Evolutionary conservation across 192 early-diverging fungal genomes (phyloP).

Genomic region (Backusella circina): DNA sequence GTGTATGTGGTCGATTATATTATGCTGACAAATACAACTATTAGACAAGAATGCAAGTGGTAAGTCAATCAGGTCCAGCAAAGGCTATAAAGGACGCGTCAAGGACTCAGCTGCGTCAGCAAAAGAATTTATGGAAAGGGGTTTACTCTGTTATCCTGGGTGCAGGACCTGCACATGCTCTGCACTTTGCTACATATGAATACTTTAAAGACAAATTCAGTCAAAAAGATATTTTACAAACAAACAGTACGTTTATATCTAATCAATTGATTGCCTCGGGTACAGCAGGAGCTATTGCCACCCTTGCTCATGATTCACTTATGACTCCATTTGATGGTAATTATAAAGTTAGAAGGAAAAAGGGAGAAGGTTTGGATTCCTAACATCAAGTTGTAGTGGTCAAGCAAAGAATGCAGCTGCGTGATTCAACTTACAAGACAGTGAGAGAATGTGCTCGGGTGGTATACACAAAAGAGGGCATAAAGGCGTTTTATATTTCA

Average conservation of each 20-base stretch:
- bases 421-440: slow-evolving; percentile 64
- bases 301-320: slow-evolving; percentile 81
- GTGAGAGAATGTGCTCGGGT: slow-evolving; percentile 67
- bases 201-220: slow-evolving; percentile 74
- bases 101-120: slow-evolving; percentile 12
- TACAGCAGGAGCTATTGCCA: slow-evolving; percentile 85
- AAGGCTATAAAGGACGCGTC: slow-evolving; percentile 71
- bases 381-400: slow-evolving; percentile 52
- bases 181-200: slow-evolving; percentile 95
- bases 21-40: background rate
- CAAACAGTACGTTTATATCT: slow-evolving; percentile 24
- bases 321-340: slow-evolving; percentile 96
- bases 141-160: slow-evolving; percentile 89
- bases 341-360: background rate
- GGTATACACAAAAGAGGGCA: slow-evolving; percentile 74
- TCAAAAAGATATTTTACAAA: slow-evolving; percentile 29
- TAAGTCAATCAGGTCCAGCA: background rate
- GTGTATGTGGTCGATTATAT: background rate
- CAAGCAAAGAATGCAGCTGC: slow-evolving; percentile 96
- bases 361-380: background rate
- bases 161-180: slow-evolving; percentile 92
- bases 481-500: slow-evolving; percentile 91
- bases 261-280: slow-evolving; percentile 60
- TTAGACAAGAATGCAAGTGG: slow-evolving; percentile 10
- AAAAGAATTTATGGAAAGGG: slow-evolving; percentile 83